A percentile compares a stretch with the other conserved stretches of the same genome.
These are phyloP conservation scores for Wickerhamiella azymoides DNA, from an alignment of 805 yeast species.

Conservation along the genomic window DNA sequence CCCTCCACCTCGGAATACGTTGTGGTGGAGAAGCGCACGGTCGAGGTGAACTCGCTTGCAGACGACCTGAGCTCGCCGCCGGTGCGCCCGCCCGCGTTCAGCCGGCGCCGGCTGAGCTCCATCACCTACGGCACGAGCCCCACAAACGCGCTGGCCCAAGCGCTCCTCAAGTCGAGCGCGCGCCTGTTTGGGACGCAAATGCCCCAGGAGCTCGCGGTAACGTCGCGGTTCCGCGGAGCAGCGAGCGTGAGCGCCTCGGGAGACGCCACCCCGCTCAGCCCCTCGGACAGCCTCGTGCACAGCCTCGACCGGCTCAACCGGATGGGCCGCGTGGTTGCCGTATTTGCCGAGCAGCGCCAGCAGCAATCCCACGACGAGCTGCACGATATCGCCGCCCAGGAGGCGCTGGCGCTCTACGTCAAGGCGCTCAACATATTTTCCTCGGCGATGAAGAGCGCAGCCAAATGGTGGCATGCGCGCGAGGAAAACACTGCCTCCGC, in stretches of 20 bases:
- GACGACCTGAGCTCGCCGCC: conserved; percentile 57
- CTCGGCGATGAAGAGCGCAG: conserved; percentile 71
- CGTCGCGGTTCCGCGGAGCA: not conserved
- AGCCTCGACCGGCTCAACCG: conserved; percentile 66
- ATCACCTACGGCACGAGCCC: conserved; percentile 37
- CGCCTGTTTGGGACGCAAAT: conserved; percentile 53
- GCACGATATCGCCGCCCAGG: conserved; percentile 43
- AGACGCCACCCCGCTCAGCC: not conserved
- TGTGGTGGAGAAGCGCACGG: conserved; percentile 86
- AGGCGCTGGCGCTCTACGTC: conserved; percentile 73
- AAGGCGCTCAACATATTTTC: conserved; percentile 74
- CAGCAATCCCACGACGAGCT: conserved; percentile 42
- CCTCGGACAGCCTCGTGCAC: conserved; percentile 17
- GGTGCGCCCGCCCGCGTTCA: not conserved
- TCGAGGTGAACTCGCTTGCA: conserved; percentile 89
- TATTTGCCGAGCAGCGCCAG: conserved; percentile 84
- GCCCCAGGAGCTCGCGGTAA: conserved; percentile 1
- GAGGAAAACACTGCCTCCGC: conserved; percentile 9
- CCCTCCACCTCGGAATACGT: conserved; percentile 52
- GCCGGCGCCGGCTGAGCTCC: conserved; percentile 21
- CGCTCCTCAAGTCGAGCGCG: conserved; percentile 75
- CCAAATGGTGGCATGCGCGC: conserved; percentile 63
- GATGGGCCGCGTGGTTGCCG: conserved; percentile 75
- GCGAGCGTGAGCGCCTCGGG: no score
- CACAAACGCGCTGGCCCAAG: conserved; percentile 76